These are phyloP conservation scores for Coniochaeta hoffmannii DNA, from an alignment of 2,329 filamentous ascomycete species.

Conservation along the genomic window DNA sequence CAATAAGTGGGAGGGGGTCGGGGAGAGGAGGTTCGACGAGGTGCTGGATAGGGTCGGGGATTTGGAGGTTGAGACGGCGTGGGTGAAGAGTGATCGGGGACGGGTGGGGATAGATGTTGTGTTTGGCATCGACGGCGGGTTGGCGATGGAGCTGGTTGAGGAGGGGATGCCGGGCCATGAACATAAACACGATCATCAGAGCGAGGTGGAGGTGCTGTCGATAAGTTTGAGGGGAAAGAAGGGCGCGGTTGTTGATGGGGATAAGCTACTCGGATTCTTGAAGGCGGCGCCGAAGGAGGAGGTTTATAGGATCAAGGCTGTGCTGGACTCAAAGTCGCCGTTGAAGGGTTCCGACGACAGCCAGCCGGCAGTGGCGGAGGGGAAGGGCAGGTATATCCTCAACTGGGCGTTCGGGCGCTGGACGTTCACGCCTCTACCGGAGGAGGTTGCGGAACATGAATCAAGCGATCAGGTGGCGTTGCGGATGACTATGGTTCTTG, in stretches of 20 bases:
- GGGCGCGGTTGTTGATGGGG: conserved; percentile 40
- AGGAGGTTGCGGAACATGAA: conserved; percentile 39
- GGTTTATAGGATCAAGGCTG: conserved; percentile 87
- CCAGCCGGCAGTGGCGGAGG: conserved; percentile 22
- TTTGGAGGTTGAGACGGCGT: conserved; percentile 70
- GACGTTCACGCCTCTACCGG: conserved; percentile 65
- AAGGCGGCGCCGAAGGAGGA: conserved; percentile 79
- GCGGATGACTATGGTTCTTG: conserved; percentile 70
- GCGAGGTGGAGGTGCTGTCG: conserved; percentile 88
- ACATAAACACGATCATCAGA: conserved; percentile 55
- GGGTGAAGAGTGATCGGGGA: conserved; percentile 79
- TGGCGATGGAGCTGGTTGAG: conserved; percentile 48
- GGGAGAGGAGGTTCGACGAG: conserved; percentile 67
- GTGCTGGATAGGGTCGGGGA: conserved; percentile 74
- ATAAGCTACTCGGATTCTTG: conserved; percentile 61
- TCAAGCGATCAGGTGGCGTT: conserved; percentile 49
- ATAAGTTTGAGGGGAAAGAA: conserved; percentile 52
- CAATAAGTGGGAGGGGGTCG: conserved; percentile 82
- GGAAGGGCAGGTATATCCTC: conserved; percentile 64
- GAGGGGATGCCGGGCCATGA: conserved; percentile 28
- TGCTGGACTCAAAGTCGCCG: conserved; percentile 36
- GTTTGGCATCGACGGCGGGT: conserved; percentile 79
- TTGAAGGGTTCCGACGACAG: conserved; percentile 46
- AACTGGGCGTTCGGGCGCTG: conserved; percentile 98
- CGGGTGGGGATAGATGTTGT: conserved; percentile 71